Base-by-base conservation (phyloP, 768 basidiomycete genomes). In the Dioszegia crocea region DNA sequence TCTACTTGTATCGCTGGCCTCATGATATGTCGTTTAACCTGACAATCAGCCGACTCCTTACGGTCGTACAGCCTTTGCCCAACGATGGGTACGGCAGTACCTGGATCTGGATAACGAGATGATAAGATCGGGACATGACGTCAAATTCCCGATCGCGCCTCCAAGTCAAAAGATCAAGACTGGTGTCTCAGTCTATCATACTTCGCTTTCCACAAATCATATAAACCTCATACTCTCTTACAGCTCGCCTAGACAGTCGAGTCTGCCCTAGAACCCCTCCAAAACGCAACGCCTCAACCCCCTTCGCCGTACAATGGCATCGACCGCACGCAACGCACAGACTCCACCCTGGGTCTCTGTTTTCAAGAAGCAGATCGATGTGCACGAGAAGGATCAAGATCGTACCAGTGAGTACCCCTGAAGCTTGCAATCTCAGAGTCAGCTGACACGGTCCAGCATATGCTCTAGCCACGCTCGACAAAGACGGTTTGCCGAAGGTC, bases 401-500 rank as follows among this genome's bases (percentile, higher is more conserved):
- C 53, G 39, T 21, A 60, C 51, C 27, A 60, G 71, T 73, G 53
- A 64, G 71, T 24, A 3, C 11, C 36, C 8, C 17, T 49, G n/a
- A 2, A 21, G 17, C 16, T 33, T 49, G 17, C 4, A n/a, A 43
- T 36, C 24, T 33, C 26, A 44, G 8, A 49, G 49, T 30, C 44
- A 44, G 29, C 41, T 21, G 10, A 39, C n/a, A n/a, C 24, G n/a
- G 1, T 51, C 12, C 52, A 73, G 71, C 57, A 1, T 73, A 73
- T 53, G 68, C 68, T n/a, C 52, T 73, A 11, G 53, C 71, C 4
- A 68, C 68, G 2, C 54, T 70, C 3, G 61, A 61, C 2, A 52
- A 57, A 12, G 68, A 70, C 24, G 67, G 67, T 19, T 57, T 65
- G 43, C 71, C 71, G 8, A 64, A 67, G 58, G 67, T 70, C 54